Evolutionary conservation across 768 basidiomycete species (phyloP).

Genomic region (Rickenella mellea): DNA sequence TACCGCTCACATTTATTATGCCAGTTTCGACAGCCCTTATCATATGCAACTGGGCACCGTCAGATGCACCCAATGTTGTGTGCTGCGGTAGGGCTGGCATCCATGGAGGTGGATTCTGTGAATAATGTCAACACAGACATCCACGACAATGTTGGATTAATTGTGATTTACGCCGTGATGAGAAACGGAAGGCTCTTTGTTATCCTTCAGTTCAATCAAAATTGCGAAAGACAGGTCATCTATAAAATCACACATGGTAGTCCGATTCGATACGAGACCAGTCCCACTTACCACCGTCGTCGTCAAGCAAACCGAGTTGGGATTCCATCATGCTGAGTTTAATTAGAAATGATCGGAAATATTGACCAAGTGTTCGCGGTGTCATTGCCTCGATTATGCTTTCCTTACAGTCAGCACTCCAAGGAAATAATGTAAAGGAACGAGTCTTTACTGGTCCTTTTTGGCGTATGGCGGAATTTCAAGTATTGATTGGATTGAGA

Average conservation of each 20-base stretch:
- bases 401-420: neutral
- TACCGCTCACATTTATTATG: constrained; percentile 55
- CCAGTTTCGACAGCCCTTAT: constrained; percentile 78
- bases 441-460: constrained; percentile 44
- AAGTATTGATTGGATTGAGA: constrained; percentile 79
- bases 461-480: constrained; percentile 60
- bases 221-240: constrained; percentile 76
- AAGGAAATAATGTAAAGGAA: neutral
- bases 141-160: neutral
- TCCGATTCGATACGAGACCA: constrained; percentile 2
- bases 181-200: constrained; percentile 42
- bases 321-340: constrained; percentile 74
- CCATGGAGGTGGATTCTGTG: constrained; percentile 67
- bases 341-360: constrained; percentile 75
- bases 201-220: constrained; percentile 70
- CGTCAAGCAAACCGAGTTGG: constrained; percentile 49
- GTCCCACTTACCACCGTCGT: constrained; percentile 30
- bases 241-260: constrained; percentile 12
- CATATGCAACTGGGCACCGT: constrained; percentile 63
- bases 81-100: constrained; percentile 63
- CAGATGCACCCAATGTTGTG: constrained; percentile 57
- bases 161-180: constrained; percentile 32
- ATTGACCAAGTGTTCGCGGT: constrained; percentile 50
- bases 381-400: constrained; percentile 71
- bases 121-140: neutral